A percentile compares a stretch with the other conserved stretches of the same genome.
Evolutionary conservation across 2,329 filamentous ascomycete genomes (phyloP).

Genomic region (Monosporascus cannonballus): DNA sequence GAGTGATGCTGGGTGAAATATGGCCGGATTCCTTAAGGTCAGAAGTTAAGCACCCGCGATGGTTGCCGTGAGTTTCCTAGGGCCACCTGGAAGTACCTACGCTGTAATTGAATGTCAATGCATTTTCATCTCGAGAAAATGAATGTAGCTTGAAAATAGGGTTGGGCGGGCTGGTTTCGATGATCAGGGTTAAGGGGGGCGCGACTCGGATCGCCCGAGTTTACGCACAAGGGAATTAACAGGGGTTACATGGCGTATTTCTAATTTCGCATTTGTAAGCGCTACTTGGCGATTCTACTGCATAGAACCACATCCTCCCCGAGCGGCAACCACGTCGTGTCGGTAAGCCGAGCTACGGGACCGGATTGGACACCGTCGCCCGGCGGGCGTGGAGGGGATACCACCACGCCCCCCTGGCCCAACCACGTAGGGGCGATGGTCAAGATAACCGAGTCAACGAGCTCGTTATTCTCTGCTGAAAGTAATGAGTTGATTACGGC

Average conservation of each 20-base stretch:
- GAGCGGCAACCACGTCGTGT: slow-evolving; percentile 69
- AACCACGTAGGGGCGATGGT: slow-evolving; percentile 88
- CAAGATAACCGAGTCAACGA: slow-evolving; percentile 74
- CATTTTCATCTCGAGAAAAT: too few species aligned
- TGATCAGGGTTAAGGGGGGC: background rate
- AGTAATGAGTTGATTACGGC: slow-evolving; percentile 77
- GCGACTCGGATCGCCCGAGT: too few species aligned
- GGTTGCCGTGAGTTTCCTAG: too few species aligned
- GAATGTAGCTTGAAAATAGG: too few species aligned
- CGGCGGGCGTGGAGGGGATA: slow-evolving; percentile 59
- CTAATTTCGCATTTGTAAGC: background rate
- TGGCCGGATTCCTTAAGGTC: too few species aligned
- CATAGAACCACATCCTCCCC: slow-evolving; percentile 81
- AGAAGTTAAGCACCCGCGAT: too few species aligned
- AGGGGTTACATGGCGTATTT: background rate
- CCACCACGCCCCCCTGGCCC: slow-evolving; percentile 74
- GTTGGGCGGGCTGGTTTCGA: too few species aligned
- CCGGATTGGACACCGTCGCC: slow-evolving; percentile 45
- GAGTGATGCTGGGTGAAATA: too few species aligned
- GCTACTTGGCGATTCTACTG: slow-evolving; percentile 45
- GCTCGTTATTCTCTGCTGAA: slow-evolving; percentile 48
- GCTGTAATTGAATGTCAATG: too few species aligned
- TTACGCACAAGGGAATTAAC: background rate
- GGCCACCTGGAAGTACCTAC: too few species aligned
- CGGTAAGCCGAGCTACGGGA: slow-evolving; percentile 58